Evolutionary conservation across 192 early-diverging fungal genomes (phyloP), one percentile per base, ranked within the genome.

Genomic region (Coemansia sp.): DNA sequence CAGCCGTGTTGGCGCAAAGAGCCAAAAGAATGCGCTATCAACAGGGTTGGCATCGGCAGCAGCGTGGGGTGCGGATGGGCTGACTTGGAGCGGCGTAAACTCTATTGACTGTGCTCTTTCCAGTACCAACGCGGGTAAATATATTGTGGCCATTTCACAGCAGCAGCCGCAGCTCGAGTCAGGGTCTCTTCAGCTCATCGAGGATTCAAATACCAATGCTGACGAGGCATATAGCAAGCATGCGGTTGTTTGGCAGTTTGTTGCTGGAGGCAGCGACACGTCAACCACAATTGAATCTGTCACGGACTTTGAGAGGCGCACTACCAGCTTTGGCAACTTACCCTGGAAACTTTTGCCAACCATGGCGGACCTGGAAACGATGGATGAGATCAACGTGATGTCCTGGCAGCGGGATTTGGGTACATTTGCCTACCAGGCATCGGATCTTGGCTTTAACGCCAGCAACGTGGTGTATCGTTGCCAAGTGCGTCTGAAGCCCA

Each of bases 381-480:
- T 81, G 78, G 78, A 81, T 44, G 61, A 81, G 34, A 75, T 81
- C 69, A 81, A 81, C 59, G 34, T 75, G 4, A 68, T 81, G 72
- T 59, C 78, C 46, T 75, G 78, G 72, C 68, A 77, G 72, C 57
- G 69, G 7, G 70, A 78, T 31, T 59, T 78, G 44, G 75, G 68
- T 15, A 51, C 64, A 11, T 84, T 87, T 23, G 62, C 83, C 8
- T 82, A 75, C 42, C 79, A 87, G 53, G 70, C 87, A 17, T 71
- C 88, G 8, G 90, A 90, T 50, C 60, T 87, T 23, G 71, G 79
- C 1, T 87, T 77, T 61, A 87, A 83, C 17, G 84, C 79, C 61
- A 87, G 88, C 57, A 87, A 91, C 62, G 71, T 79, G 1, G 48
- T 91, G 23, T 90, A 91, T 68, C 69, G 78, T 26, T 79, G 83